Evolutionary conservation across 2,329 filamentous ascomycete species (phyloP).

Genomic region (Fusarium poae): DNA sequence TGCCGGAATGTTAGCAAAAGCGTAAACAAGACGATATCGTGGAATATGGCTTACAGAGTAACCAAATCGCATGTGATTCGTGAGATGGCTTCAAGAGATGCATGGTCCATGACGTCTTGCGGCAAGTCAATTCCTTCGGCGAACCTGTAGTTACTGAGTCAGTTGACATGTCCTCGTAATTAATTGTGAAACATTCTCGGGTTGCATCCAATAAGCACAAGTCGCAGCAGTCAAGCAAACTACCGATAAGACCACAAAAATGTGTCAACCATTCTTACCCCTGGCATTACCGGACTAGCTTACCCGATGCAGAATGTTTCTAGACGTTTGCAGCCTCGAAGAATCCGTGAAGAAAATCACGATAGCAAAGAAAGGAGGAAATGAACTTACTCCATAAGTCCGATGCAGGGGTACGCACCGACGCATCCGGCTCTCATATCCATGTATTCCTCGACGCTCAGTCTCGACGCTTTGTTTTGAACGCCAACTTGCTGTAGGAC

Average conservation of each 20-base stretch:
- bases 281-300: neutral
- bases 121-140: slow-evolving; percentile 27
- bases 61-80: slow-evolving; percentile 29
- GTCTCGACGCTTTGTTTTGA: slow-evolving; percentile 8
- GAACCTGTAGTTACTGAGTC: slow-evolving; percentile 8
- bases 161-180: slow-evolving; percentile 1
- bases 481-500: slow-evolving; percentile 29
- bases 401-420: slow-evolving; percentile 28
- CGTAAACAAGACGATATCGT: neutral
- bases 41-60: slow-evolving; percentile 14
- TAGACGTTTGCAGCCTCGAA: neutral
- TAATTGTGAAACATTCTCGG: neutral
- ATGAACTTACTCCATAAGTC: slow-evolving; percentile 32
- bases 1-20: neutral
- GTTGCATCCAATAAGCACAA: neutral
- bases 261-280: neutral
- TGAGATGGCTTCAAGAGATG: slow-evolving; percentile 23
- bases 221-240: neutral
- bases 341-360: slow-evolving; percentile 1
- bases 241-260: neutral
- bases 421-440: slow-evolving; percentile 34
- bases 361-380: slow-evolving; percentile 1
- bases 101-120: slow-evolving; percentile 32
- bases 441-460: slow-evolving; percentile 26
- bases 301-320: neutral